Percentiles rank a stretch among this genome's conserved stretches.
These are phyloP conservation scores for Solanum piurae DNA, from an alignment of 257 asterid genomes.

Conservation along the genomic window DNA sequence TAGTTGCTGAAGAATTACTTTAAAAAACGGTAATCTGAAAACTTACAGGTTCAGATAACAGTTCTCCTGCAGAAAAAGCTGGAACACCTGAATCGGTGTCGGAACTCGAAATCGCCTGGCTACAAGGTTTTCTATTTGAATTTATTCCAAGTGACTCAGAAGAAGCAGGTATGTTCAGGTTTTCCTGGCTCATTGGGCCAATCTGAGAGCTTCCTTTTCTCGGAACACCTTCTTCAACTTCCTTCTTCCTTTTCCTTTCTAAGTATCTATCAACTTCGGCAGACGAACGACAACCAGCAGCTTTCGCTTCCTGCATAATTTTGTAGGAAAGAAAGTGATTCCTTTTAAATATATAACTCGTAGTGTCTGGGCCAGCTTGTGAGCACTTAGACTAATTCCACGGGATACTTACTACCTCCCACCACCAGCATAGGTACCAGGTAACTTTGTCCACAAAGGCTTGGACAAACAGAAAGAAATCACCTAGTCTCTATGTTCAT, in stretches of 20 bases:
- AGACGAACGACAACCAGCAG: conserved; percentile 61
- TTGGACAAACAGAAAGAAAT: background rate
- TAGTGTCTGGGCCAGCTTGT: background rate
- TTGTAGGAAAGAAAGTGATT: background rate
- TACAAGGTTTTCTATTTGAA: conserved; percentile 34
- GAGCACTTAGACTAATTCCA: background rate
- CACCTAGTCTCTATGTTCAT: background rate
- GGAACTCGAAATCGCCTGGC: conserved; percentile 31
- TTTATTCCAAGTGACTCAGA: conserved; percentile 43
- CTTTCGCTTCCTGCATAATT: conserved; percentile 62
- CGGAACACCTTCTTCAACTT: conserved; percentile 34
- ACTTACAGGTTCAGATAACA: conserved; percentile 71
- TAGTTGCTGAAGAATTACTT: background rate
- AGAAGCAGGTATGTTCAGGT: conserved; percentile 32
- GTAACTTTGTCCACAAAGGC: too few relatives aligned
- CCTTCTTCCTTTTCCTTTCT: conserved; percentile 46
- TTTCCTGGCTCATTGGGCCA: conserved; percentile 46
- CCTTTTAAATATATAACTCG: background rate
- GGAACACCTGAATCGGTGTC: conserved; percentile 23
- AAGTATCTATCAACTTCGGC: conserved; percentile 61
- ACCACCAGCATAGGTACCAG: background rate
- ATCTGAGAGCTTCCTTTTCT: conserved; percentile 42
- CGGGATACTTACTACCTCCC: background rate
- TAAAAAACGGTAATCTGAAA: background rate
- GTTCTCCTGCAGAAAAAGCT: conserved; percentile 30